Conservation (phyloP, 176 grass and related monocot species). For the Aegilops longissima region DNA sequence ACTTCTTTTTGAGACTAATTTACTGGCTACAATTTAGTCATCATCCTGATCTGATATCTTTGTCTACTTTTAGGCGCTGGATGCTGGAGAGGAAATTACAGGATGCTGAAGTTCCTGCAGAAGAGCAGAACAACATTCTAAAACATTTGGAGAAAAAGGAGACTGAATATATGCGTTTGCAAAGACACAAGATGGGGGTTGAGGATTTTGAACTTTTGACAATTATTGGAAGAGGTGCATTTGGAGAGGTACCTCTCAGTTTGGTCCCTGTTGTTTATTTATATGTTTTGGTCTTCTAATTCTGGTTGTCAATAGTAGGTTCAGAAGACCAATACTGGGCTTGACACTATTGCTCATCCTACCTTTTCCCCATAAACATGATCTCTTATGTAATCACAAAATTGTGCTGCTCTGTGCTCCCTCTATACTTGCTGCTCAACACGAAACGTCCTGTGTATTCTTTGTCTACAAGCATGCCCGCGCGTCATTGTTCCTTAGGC, state of each 20-base stretch:
- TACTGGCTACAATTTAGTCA: background rate
- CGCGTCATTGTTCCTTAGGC: too few species aligned
- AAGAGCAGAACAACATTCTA: slow-evolving; percentile 92
- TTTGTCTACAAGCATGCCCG: background rate
- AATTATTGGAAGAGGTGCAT: slow-evolving; percentile 98
- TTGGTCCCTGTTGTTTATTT: background rate
- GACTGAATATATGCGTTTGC: slow-evolving; percentile 94
- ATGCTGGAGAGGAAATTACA: slow-evolving; percentile 92
- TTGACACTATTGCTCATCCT: slow-evolving; percentile 20
- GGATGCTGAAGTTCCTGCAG: slow-evolving; percentile 91
- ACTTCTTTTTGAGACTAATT: background rate
- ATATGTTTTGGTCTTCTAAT: slow-evolving; percentile 5
- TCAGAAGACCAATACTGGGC: background rate
- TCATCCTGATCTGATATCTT: slow-evolving; percentile 23
- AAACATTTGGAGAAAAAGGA: slow-evolving; percentile 98
- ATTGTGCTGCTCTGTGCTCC: slow-evolving; percentile 2
- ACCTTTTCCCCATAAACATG: background rate
- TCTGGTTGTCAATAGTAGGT: background rate
- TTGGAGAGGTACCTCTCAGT: slow-evolving; percentile 68
- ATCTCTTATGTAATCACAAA: slow-evolving; percentile 21
- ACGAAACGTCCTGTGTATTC: background rate
- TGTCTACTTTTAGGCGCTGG: slow-evolving; percentile 70
- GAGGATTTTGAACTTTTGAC: slow-evolving; percentile 99
- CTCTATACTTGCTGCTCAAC: slow-evolving; percentile 9
- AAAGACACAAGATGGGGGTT: slow-evolving; percentile 97